Evolutionary conservation across 2,329 filamentous ascomycete genomes (phyloP), one percentile per base, ranked within the genome.

Genomic region (Ophiostoma piceae): DNA sequence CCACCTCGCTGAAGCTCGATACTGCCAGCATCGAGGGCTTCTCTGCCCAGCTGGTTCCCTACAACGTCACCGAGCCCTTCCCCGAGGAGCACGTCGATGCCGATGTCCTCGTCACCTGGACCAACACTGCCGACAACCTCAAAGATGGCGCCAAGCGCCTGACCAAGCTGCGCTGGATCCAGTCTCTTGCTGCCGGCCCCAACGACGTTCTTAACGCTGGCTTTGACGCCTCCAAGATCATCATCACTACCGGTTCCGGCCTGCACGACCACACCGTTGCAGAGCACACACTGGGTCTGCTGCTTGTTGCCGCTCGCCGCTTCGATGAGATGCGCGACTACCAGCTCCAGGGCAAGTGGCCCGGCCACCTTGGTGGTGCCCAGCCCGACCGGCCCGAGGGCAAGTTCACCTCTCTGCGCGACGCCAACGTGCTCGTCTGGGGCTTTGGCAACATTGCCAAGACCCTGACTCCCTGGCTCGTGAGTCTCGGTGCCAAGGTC

Each of bases 401-500:
- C 62, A 76, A 76, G 16, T 84, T 84, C 75, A 82, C 80, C 3
- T 80, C 80, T 22, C 75, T 84, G 68, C 78, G 80, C 65, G 79
- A 77, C 64, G 80, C 82, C 2, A 79, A 79, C 71, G 76, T 84
- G 9, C 74, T 80, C 43, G 76, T 84, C 68, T 84, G 82, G 82
- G 82, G 82, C 11, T 84, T 81, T 69, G 82, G 82, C 67, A 84
- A 83, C 74, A 84, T 84, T 67, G 82, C 80, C 32, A 82, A 82
- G 77, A 76, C 75, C 0, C 78, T 84, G 32, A 75, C 79, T 6
- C 81, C 82, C 0, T 77, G 75, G 67, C 75, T 84, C 37, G 76
- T 75, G 1, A 74, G 75, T 0, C 78, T 84, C 11, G 88, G 88
- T 32, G 85, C 88, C 12, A 79, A 80, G 0, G 87, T 90, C 19